Evolutionary conservation across 2,329 filamentous ascomycete genomes (phyloP).

Genomic region (Neocucurbitaria cava): DNA sequence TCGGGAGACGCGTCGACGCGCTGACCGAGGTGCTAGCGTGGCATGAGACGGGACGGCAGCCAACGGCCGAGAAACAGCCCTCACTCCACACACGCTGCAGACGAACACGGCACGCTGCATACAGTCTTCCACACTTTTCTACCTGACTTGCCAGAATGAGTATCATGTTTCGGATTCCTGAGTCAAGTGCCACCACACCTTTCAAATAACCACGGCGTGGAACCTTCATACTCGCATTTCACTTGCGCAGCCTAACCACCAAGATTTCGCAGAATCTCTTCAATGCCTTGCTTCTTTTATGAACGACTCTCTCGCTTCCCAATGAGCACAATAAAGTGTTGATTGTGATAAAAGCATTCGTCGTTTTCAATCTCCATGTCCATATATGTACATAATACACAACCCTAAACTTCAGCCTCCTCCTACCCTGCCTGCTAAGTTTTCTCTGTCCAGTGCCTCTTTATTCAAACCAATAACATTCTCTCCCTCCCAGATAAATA

Average conservation of each 20-base stretch:
- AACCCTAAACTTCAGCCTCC: too few species aligned
- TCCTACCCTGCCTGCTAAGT: too few species aligned
- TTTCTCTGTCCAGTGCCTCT: too few species aligned
- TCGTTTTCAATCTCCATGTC: background rate
- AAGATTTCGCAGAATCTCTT: too few species aligned
- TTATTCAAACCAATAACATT: too few species aligned
- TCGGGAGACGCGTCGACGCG: slow-evolving; percentile 25
- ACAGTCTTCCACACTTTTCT: slow-evolving; percentile 18
- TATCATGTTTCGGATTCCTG: background rate
- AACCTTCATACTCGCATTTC: too few species aligned
- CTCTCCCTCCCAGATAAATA: too few species aligned
- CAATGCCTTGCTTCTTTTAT: too few species aligned
- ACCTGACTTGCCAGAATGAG: slow-evolving; percentile 20
- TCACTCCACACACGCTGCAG: slow-evolving; percentile 8
- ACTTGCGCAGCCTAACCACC: too few species aligned
- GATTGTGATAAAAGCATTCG: too few species aligned
- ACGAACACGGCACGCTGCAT: slow-evolving; percentile 32
- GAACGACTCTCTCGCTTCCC: background rate
- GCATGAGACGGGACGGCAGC: slow-evolving; percentile 5
- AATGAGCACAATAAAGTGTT: background rate
- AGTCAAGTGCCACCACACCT: slow-evolving; percentile 7
- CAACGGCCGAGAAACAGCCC: background rate
- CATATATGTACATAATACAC: too few species aligned
- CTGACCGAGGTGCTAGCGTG: slow-evolving; percentile 1
- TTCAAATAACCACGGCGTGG: slow-evolving; percentile 1